A percentile compares a stretch with the other conserved stretches of the same genome.
Evolutionary conservation across 495 filamentous ascomycete genomes (phyloP).

Genomic region (Achaetomiella virescens): DNA sequence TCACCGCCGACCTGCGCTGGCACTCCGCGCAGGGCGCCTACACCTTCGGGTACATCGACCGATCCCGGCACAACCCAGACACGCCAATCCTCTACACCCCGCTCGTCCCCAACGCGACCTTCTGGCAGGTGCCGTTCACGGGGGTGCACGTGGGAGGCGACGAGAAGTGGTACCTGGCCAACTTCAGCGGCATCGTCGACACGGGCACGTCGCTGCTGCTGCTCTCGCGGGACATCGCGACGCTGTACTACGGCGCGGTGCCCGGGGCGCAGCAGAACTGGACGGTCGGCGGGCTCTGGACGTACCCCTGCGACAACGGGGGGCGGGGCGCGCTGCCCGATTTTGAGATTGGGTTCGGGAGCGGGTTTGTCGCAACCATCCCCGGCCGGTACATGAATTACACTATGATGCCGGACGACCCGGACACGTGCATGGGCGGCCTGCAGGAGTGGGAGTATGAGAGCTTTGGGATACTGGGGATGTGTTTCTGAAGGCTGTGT

Average conservation of each 20-base stretch:
- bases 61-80: slow-evolving; percentile 43
- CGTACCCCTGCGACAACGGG: slow-evolving; percentile 46
- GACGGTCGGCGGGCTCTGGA: slow-evolving; percentile 50
- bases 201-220: slow-evolving; percentile 69
- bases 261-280: slow-evolving; percentile 53
- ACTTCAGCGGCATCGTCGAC: slow-evolving; percentile 58
- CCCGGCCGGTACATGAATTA: slow-evolving; percentile 65
- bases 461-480: slow-evolving; percentile 64
- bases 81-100: slow-evolving; percentile 48
- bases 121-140: slow-evolving; percentile 58
- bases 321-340: slow-evolving; percentile 45
- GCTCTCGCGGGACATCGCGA: slow-evolving; percentile 52
- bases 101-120: slow-evolving; percentile 55
- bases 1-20: slow-evolving; percentile 62
- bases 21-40: slow-evolving; percentile 58
- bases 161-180: slow-evolving; percentile 25
- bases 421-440: slow-evolving; percentile 56
- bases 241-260: slow-evolving; percentile 60
- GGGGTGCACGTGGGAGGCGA: slow-evolving; percentile 54
- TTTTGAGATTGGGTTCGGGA: slow-evolving; percentile 41
- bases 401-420: slow-evolving; percentile 44
- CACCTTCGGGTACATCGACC: slow-evolving; percentile 71
- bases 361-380: slow-evolving; percentile 47
- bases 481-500: slow-evolving; percentile 67
- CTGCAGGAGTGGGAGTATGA: slow-evolving; percentile 56